Base-by-base conservation (phyloP, 2,329 filamentous ascomycete genomes). In the Erysiphe neolycopersici region DNA sequence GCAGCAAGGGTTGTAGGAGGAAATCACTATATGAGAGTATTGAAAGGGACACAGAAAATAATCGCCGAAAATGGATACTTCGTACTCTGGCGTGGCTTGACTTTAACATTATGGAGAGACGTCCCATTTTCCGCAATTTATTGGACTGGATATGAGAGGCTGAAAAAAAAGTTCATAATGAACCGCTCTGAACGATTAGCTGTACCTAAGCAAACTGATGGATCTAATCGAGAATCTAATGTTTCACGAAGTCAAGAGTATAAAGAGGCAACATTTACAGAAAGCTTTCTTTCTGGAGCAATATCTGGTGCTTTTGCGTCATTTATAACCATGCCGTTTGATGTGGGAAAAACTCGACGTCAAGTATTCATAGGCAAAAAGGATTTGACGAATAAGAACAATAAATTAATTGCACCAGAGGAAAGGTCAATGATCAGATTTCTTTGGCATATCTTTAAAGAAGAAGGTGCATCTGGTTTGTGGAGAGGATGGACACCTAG, bases 121-220 rank as follows among this genome's bases (percentile, higher is more conserved):
- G 89, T 95, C 0, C 89, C 89, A 0, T 98, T 98, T 55, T 95
- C 87, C 0, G 89, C 80, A 3, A 70, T 98, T 38, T 98, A 98
- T 63, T 98, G 89, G 89, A 91, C 80, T 75, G 87, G 89, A 12
- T 98, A 98, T 58, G 89, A 98, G 62, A 74, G 71, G 16, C 76
- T 87, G 44, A 74, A 84, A 43, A 73, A 75, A 19, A 62, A 64
- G 43, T 61, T 95, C 45, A 78, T 75, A 1, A 76, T 85, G 51
- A 61, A 72, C 41, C 74, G 84, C 49, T 55, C 53, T 22, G 60
- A 61, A 14, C 57, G 61, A 4, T 49, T 55, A 17, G 18, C 31
- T 9, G 3, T 22, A 59, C 11, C 14, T 22, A 31, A 63, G 43
- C 59, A 59, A 1, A 60, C 60, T 40, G 61, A 63, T 6, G 60